A percentile compares a stretch with the other conserved stretches of the same genome.
These are phyloP conservation scores for Ophiognomonia clavigignenti-juglandacearum DNA, from an alignment of 2,329 filamentous ascomycete genomes.

Conservation along the genomic window DNA sequence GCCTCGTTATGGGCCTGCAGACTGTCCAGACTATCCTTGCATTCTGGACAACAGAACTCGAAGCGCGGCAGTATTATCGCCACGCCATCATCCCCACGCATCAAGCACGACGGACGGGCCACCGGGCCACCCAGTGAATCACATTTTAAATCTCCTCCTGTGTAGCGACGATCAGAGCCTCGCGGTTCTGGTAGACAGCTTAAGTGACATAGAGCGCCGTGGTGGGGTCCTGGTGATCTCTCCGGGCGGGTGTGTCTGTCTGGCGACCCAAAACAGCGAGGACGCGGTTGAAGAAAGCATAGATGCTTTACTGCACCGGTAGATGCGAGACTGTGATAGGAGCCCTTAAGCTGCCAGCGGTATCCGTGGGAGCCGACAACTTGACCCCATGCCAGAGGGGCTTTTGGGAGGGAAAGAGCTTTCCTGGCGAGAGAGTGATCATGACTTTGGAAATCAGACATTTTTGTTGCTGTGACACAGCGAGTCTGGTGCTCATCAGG, in stretches of 20 bases:
- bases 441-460: background rate
- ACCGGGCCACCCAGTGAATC: constrained; percentile 60
- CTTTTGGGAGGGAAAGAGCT: background rate
- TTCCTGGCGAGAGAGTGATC: background rate
- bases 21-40: constrained; percentile 11
- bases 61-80: constrained; percentile 5
- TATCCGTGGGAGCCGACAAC: background rate
- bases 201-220: constrained; percentile 37
- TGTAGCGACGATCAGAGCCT: constrained; percentile 4
- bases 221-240: background rate
- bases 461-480: no score
- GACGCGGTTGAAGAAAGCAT: constrained; percentile 22
- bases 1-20: background rate
- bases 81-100: constrained; percentile 6
- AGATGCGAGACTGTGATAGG: background rate
- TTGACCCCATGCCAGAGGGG: background rate
- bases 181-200: constrained; percentile 22
- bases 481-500: no score
- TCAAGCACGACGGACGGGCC: constrained; percentile 14
- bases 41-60: constrained; percentile 9
- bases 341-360: background rate
- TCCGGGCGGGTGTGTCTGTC: constrained; percentile 4
- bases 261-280: constrained; percentile 21
- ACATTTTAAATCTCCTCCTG: constrained; percentile 10
- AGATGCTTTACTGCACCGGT: constrained; percentile 12